Base-by-base conservation (phyloP, 2,329 filamentous ascomycete species). In the Truncatella angustata region DNA sequence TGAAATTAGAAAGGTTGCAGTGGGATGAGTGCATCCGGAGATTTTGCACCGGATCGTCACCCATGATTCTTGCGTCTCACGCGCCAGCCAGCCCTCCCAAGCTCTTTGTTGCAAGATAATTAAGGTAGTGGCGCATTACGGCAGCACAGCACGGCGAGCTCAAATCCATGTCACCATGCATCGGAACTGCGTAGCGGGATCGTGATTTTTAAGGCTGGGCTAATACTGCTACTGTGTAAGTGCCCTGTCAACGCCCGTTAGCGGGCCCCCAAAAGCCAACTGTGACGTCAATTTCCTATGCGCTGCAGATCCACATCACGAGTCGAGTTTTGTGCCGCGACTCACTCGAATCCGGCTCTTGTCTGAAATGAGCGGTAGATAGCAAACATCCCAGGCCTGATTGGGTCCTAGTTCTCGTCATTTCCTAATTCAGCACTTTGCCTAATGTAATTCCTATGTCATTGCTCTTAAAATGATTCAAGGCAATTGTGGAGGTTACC, bases 271-370 rank as follows among this genome's bases (percentile, higher is more conserved):
- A n/a, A n/a, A 46, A 30, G 11, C 26, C 10, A 10, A 9, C 16
- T 21, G 34, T 49, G 45, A 49, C 45, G 45, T 49, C 45, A 49
- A 49, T 36, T 12, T 34, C 34, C 20, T 16, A 36, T 49, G 45
- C 45, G 32, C 18, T 34, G 45, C 26, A 49, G 45, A 49, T 49
- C 34, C 14, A 18, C n/a, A n/a, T n/a, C n/a, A n/a, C n/a, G n/a
- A n/a, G n/a, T n/a, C n/a, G n/a, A n/a, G n/a, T n/a, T n/a, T n/a
- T n/a, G n/a, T n/a, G n/a, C n/a, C n/a, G n/a, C n/a, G n/a, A n/a
- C n/a, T n/a, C n/a, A 21, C 21, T 43, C 40, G 24, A n/a, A 5
- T 24, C 28, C 23, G 12, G 5, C 21, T 44, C 40, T 24, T 44
- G 36, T 49, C 21, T 37, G 18, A 46, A 35, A 46, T 16, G 43